phyloP scores from a whole-genome alignment of 352 stramenopile genomes.

The Pythium utonaiense region DNA sequence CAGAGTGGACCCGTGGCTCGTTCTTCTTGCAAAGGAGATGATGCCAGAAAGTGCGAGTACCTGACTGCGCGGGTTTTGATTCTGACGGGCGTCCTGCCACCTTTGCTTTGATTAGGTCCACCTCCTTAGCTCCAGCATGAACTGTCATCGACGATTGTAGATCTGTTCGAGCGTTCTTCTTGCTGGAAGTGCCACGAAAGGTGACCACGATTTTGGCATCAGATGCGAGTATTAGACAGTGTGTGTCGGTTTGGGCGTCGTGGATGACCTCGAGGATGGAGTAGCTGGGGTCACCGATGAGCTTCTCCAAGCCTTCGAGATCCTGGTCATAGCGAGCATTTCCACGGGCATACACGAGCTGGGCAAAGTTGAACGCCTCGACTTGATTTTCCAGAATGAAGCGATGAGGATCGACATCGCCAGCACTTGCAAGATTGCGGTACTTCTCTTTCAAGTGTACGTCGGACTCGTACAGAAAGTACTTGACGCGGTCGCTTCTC shows the following conservation, averaged over 20 bases:
- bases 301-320: constrained; percentile 19
- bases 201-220: constrained; percentile 30
- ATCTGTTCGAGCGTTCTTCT: constrained; percentile 40
- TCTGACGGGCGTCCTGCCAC: not conserved
- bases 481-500: constrained; percentile 26
- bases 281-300: constrained; percentile 29
- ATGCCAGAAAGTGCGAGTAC: constrained; percentile 24
- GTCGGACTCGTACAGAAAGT: constrained; percentile 40
- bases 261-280: constrained; percentile 32
- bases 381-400: constrained; percentile 43
- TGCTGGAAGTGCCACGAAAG: constrained; percentile 42
- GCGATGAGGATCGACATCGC: constrained; percentile 26
- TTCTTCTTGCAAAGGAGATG: constrained; percentile 30
- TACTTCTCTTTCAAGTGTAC: constrained; percentile 32
- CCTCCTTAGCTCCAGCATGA: constrained; percentile 25
- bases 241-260: constrained; percentile 33
- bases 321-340: constrained; percentile 34
- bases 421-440: constrained; percentile 23
- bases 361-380: constrained; percentile 43
- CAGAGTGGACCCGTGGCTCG: constrained; percentile 36
- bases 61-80: not conserved
- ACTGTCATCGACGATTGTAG: constrained; percentile 32
- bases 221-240: constrained; percentile 34
- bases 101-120: constrained; percentile 16
- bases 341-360: constrained; percentile 40